Evolutionary conservation across 306 rosid species (phyloP).

Genomic region (Ceratonia siliqua): DNA sequence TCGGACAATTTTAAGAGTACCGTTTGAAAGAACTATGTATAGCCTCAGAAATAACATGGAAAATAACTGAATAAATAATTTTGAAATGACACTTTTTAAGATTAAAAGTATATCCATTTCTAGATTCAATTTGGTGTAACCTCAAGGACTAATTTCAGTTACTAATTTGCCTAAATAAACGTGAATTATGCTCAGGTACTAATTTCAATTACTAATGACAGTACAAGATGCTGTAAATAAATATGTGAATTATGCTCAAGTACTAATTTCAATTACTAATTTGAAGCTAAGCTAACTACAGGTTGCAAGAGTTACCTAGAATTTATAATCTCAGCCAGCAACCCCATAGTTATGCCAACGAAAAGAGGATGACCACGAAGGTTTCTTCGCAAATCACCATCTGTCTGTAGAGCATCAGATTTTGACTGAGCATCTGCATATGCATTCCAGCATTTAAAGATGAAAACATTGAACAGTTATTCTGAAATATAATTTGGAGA

Average conservation of each 20-base stretch:
- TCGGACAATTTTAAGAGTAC: not conserved
- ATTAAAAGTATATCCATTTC: not conserved
- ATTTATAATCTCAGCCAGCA: slow-evolving; percentile 92
- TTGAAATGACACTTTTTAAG: not conserved
- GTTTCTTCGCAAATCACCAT: slow-evolving; percentile 53
- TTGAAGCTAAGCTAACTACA: slow-evolving; percentile 26
- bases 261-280: too few species aligned
- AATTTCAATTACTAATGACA: not conserved
- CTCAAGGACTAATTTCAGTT: not conserved
- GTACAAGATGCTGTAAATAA: not conserved
- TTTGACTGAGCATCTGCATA: slow-evolving; percentile 53
- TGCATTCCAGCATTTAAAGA: slow-evolving; percentile 23
- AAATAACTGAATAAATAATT: not conserved
- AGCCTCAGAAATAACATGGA: not conserved
- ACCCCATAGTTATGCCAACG: slow-evolving; percentile 96
- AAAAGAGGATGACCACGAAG: slow-evolving; percentile 83
- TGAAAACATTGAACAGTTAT: not conserved
- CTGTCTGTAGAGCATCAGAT: slow-evolving; percentile 38
- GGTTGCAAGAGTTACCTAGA: slow-evolving; percentile 71
- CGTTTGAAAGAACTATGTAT: not conserved
- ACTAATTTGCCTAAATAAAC: too few species aligned
- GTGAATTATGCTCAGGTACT: too few species aligned
- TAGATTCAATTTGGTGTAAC: not conserved
- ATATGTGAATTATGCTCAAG: not conserved
- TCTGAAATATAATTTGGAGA: slow-evolving; percentile 24